phyloP scores from a whole-genome alignment of 805 yeast genomes.

The Saccharomycopsis synnaedendra region DNA sequence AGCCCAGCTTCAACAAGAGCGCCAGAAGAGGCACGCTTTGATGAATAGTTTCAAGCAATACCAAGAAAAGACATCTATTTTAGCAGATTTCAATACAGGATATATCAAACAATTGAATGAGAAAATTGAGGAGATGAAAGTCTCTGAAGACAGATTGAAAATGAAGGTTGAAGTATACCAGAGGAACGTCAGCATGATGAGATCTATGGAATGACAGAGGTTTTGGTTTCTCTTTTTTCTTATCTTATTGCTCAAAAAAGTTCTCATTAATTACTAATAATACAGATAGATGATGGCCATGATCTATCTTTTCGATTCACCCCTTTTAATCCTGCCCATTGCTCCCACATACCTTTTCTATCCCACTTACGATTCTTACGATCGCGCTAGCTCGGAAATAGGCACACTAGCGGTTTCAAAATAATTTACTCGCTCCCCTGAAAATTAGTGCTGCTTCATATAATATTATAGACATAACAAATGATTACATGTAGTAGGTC shows the following conservation, averaged over 20 bases:
- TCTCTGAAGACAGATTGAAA: conserved; percentile 8
- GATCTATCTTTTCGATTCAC: neutral
- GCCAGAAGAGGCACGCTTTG: conserved; percentile 3
- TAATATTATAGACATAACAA: too few relatives aligned
- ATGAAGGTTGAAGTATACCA: conserved; percentile 11
- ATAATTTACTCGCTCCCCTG: too few relatives aligned
- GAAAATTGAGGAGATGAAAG: conserved; percentile 7
- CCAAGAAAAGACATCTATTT: conserved; percentile 8
- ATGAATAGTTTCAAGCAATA: conserved; percentile 7
- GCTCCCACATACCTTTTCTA: neutral
- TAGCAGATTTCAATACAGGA: conserved; percentile 9
- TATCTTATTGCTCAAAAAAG: neutral
- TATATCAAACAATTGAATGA: conserved; percentile 9
- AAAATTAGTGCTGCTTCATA: too few relatives aligned
- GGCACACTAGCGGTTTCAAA: too few relatives aligned
- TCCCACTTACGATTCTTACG: too few relatives aligned
- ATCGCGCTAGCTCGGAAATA: too few relatives aligned
- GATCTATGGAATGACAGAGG: neutral
- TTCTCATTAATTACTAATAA: too few relatives aligned
- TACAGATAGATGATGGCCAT: neutral
- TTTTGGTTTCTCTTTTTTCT: neutral
- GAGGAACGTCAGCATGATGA: conserved; percentile 9
- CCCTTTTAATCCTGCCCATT: neutral
- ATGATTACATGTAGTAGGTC: too few relatives aligned
- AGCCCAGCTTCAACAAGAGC: conserved; percentile 1